These are phyloP conservation scores for Mucor saturninus DNA, from an alignment of 371 early-diverging fungal genomes.

Conservation along the genomic window DNA sequence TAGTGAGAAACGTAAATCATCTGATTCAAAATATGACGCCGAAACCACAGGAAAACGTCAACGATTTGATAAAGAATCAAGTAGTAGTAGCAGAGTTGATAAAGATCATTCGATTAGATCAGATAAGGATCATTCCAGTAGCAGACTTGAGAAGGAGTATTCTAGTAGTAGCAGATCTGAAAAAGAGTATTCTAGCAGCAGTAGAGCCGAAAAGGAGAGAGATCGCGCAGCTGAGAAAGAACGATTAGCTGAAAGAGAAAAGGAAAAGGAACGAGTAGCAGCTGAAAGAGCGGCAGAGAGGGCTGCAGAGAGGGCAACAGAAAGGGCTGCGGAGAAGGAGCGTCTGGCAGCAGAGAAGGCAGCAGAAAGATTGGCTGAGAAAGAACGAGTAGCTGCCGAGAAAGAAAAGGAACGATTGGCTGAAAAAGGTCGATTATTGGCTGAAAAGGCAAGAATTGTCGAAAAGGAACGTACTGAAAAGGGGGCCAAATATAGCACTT, in stretches of 20 bases:
- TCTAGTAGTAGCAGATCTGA: too few relatives aligned
- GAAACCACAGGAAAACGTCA: neutral
- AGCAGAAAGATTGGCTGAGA: neutral
- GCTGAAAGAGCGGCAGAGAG: neutral
- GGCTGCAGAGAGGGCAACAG: neutral
- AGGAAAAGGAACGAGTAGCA: neutral
- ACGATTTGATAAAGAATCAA: slow-evolving; percentile 8
- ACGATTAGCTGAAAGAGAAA: neutral
- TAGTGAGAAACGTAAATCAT: neutral
- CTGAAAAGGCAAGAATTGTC: neutral
- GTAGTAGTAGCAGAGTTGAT: neutral
- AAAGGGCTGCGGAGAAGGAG: neutral
- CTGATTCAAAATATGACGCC: neutral
- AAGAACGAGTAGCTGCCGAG: neutral
- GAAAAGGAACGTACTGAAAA: slow-evolving; percentile 2
- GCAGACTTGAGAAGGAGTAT: neutral
- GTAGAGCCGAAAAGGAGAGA: neutral
- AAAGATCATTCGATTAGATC: neutral
- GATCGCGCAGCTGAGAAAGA: neutral
- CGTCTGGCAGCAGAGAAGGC: too few relatives aligned
- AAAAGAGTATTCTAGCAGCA: too few relatives aligned
- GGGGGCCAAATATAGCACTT: slow-evolving; percentile 6
- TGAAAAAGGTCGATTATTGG: neutral
- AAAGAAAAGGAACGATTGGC: neutral
- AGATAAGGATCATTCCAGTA: neutral